Percentiles rank a stretch among this genome's conserved stretches.
Evolutionary conservation across 2,329 filamentous ascomycete genomes (phyloP).

Genomic region (Penicillium sp.): DNA sequence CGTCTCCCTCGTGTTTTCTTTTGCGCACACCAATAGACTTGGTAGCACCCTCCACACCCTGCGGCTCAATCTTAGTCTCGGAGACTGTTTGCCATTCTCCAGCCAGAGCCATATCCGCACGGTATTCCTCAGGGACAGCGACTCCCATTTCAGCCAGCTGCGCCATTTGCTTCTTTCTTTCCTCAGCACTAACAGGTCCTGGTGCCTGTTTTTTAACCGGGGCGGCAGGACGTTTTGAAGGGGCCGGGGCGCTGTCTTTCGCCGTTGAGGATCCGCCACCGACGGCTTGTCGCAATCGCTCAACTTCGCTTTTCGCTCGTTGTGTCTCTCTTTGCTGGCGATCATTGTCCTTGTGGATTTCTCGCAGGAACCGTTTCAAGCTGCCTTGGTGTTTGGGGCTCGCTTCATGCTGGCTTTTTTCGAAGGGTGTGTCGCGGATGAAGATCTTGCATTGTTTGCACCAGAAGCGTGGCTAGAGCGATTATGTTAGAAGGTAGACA

Average conservation of each 20-base stretch:
- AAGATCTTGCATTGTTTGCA: constrained; percentile 93
- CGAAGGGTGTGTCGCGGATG: constrained; percentile 87
- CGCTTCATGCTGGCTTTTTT: constrained; percentile 81
- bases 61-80: constrained; percentile 40
- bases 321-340: constrained; percentile 75
- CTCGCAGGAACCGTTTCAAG: constrained; percentile 82
- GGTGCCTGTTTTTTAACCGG: constrained; percentile 31
- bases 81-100: constrained; percentile 78
- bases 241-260: constrained; percentile 16
- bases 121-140: constrained; percentile 69
- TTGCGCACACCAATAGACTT: constrained; percentile 43
- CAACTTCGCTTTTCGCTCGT: constrained; percentile 74
- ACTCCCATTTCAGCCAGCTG: constrained; percentile 86
- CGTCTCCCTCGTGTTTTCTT: constrained; percentile 42
- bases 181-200: constrained; percentile 51
- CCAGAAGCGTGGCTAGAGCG: constrained; percentile 72
- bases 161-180: constrained; percentile 76
- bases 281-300: constrained; percentile 73
- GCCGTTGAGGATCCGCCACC: constrained; percentile 39
- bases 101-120: constrained; percentile 75
- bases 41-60: constrained; percentile 38
- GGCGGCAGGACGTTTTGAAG: constrained; percentile 29
- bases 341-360: constrained; percentile 80
- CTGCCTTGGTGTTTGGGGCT: constrained; percentile 77
- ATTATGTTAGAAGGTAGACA: background rate